Conservation (phyloP, 768 basidiomycete species). For the Rhizopogon rudus region DNA sequence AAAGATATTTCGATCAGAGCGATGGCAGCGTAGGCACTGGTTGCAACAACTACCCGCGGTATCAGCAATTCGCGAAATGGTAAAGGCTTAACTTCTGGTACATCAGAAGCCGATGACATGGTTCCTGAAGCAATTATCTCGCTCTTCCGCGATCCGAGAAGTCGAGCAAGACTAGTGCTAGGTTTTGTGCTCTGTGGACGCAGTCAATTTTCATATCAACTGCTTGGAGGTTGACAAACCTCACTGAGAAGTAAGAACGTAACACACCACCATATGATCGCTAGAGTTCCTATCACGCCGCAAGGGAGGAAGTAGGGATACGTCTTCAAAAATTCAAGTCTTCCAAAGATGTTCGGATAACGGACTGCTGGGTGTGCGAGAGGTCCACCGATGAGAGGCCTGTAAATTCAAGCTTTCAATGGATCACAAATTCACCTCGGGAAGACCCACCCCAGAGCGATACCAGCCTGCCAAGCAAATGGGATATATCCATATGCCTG, state of each 20-base stretch:
- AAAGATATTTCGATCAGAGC: slow-evolving; percentile 59
- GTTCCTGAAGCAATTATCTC: neutral
- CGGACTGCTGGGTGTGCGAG: slow-evolving; percentile 58
- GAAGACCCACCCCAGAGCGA: slow-evolving; percentile 29
- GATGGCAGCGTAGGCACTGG: slow-evolving; percentile 53
- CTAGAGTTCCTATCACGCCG: slow-evolving; percentile 51
- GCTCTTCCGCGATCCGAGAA: neutral
- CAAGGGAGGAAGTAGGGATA: slow-evolving; percentile 71
- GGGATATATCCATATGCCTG: slow-evolving; percentile 55
- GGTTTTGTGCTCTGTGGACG: slow-evolving; percentile 1
- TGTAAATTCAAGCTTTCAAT: slow-evolving; percentile 14
- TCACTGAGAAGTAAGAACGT: slow-evolving; percentile 48
- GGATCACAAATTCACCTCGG: slow-evolving; percentile 21
- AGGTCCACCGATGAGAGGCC: slow-evolving; percentile 61
- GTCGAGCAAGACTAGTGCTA: neutral
- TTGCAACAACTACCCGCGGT: slow-evolving; percentile 45
- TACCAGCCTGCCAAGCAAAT: slow-evolving; percentile 35
- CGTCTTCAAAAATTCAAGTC: slow-evolving; percentile 48
- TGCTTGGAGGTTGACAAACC: slow-evolving; percentile 16
- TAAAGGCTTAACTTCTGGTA: slow-evolving; percentile 21
- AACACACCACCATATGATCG: slow-evolving; percentile 42
- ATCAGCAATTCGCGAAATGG: slow-evolving; percentile 44
- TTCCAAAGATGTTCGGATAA: slow-evolving; percentile 53
- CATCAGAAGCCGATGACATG: neutral
- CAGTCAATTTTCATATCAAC: neutral